These are phyloP conservation scores for Melaleuca alternifolia DNA, from an alignment of 345 rosid species.

Conservation along the genomic window DNA sequence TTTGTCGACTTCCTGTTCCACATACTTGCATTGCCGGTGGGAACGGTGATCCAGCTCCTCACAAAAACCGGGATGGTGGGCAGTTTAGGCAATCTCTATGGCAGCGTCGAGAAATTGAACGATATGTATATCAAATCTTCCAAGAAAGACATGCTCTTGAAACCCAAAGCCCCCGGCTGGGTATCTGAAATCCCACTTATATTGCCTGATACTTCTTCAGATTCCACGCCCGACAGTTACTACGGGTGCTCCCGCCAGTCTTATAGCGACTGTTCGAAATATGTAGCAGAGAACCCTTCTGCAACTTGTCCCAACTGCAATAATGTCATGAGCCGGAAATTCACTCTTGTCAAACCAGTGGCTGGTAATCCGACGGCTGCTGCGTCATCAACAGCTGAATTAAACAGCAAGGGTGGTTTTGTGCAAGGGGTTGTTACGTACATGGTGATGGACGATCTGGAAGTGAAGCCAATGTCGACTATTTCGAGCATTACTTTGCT, in stretches of 20 bases:
- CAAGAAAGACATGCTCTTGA: not conserved
- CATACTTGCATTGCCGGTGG: too few species aligned
- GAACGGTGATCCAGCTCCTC: too few species aligned
- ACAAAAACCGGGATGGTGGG: too few species aligned
- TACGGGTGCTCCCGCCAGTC: not conserved
- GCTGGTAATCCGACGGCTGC: not conserved
- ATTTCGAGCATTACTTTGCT: constrained; percentile 7
- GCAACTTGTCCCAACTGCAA: not conserved
- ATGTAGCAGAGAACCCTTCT: not conserved
- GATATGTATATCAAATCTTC: not conserved
- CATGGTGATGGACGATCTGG: constrained; percentile 24
- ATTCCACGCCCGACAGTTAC: not conserved
- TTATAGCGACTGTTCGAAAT: not conserved
- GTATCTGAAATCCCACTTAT: not conserved
- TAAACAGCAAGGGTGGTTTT: constrained; percentile 3
- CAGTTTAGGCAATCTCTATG: too few species aligned
- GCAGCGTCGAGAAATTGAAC: not conserved
- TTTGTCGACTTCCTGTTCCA: too few species aligned
- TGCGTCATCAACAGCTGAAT: not conserved
- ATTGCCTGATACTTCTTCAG: not conserved
- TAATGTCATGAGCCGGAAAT: not conserved
- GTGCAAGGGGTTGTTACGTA: constrained; percentile 16
- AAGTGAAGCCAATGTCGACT: constrained; percentile 17
- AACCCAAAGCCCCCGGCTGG: not conserved
- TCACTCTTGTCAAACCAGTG: not conserved